Evolutionary conservation across 1,284 basidiomycete species (phyloP).

Genomic region (Cutaneotrichosporon mucoides): DNA sequence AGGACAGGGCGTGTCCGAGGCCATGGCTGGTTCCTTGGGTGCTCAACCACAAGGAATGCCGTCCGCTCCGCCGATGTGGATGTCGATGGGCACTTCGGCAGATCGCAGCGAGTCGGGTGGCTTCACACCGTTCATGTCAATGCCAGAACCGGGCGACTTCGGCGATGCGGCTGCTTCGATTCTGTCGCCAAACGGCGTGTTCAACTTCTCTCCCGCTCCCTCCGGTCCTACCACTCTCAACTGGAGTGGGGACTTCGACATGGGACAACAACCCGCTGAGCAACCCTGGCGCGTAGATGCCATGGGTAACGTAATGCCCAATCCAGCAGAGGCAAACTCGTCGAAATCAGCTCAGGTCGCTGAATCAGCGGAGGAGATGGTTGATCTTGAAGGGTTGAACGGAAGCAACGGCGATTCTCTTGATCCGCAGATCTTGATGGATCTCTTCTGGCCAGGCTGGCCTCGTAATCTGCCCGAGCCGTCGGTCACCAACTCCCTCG

Average conservation of each 20-base stretch:
- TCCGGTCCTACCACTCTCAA: conserved; percentile 6
- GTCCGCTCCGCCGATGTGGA: conserved; percentile 2
- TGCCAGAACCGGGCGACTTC: conserved; percentile 3
- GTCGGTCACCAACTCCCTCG: conserved; percentile 44
- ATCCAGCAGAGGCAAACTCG: no score
- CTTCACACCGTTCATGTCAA: conserved; percentile 21
- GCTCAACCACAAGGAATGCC: neutral
- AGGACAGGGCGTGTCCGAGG: neutral
- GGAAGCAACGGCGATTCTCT: conserved; percentile 20
- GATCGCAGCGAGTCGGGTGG: conserved; percentile 19
- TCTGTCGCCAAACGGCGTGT: conserved; percentile 37
- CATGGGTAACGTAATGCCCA: neutral
- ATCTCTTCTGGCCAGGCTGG: conserved; percentile 50
- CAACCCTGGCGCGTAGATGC: neutral
- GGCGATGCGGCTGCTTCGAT: conserved; percentile 4
- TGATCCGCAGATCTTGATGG: conserved; percentile 40
- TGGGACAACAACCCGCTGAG: conserved; percentile 5
- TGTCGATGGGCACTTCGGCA: conserved; percentile 11
- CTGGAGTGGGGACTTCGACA: conserved; percentile 8
- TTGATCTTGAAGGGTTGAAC: neutral
- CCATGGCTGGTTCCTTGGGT: neutral
- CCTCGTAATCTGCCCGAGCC: conserved; percentile 46
- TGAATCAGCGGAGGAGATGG: neutral
- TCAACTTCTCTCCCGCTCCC: conserved; percentile 38
- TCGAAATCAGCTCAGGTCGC: neutral